Percentiles rank a stretch among this genome's conserved stretches.
Evolutionary conservation across 208 protist species (phyloP).

Genomic region (Trypanosoma avium): DNA sequence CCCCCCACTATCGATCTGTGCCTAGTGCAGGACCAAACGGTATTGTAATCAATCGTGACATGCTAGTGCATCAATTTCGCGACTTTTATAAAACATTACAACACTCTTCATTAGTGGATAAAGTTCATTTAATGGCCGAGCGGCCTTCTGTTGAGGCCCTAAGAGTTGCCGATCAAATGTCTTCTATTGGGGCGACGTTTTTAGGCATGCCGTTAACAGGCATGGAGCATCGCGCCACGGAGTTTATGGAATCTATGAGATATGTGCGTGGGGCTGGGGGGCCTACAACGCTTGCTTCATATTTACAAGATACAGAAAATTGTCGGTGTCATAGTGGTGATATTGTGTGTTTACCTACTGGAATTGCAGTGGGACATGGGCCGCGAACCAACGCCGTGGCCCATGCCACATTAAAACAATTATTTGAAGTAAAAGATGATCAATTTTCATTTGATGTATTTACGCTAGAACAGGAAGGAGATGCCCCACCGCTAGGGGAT

Average conservation of each 20-base stretch:
- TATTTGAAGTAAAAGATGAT: slow-evolving; percentile 65
- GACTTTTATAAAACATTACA: slow-evolving; percentile 89
- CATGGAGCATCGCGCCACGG: slow-evolving; percentile 81
- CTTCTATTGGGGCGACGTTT: slow-evolving; percentile 75
- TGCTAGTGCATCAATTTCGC: slow-evolving; percentile 87
- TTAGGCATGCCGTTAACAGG: slow-evolving; percentile 83
- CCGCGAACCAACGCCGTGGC: slow-evolving; percentile 84
- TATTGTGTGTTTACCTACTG: slow-evolving; percentile 80
- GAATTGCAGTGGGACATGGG: slow-evolving; percentile 86
- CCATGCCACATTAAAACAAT: slow-evolving; percentile 70
- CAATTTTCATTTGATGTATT: slow-evolving; percentile 71
- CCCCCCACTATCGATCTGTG: slow-evolving; percentile 80
- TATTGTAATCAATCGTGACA: slow-evolving; percentile 87
- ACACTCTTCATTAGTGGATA: slow-evolving; percentile 86
- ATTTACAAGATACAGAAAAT: slow-evolving; percentile 81
- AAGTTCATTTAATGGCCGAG: slow-evolving; percentile 90
- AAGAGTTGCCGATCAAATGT: slow-evolving; percentile 79
- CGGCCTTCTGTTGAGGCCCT: slow-evolving; percentile 65
- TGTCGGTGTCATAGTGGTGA: slow-evolving; percentile 88
- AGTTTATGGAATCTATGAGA: slow-evolving; percentile 89
- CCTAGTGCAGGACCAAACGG: slow-evolving; percentile 81
- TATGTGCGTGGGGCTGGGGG: slow-evolving; percentile 84
- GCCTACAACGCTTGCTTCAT: slow-evolving; percentile 65
- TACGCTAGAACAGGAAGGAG: slow-evolving; percentile 88
- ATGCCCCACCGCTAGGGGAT: slow-evolving; percentile 89